Evolutionary conservation across 495 filamentous ascomycete species (phyloP), one percentile per base, ranked within the genome.

Genomic region (Tetracladium marchalianum): DNA sequence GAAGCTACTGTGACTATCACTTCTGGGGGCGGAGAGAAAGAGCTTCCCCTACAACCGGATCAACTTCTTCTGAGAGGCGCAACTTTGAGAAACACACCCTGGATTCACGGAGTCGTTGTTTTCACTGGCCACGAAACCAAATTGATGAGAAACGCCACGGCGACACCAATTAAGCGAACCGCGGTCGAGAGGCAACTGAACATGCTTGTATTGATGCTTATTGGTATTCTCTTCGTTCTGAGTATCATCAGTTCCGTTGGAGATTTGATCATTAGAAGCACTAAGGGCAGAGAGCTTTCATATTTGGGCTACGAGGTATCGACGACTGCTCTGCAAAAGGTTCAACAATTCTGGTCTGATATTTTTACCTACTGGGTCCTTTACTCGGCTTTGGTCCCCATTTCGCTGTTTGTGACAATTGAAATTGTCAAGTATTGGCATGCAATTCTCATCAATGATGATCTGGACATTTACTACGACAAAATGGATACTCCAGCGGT

Each of bases 91-190:
- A 99, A 99, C 55, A 99, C 93, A 9, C 90, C 90, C 16, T 99
- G 93, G 93, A 80, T 99, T 44, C 87, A 97, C 62, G 93, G 90
- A 27, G 78, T 92, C 44, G 93, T 97, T 49, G 90, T 97, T 12
- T 99, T 99, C 54, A 99, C 90, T 15, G 93, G 93, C 46, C 93
- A 99, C 62, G 90, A 99, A 67, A 97, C 93, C 22, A 99, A 99
- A 62, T 71, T 99, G 55, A 97, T 99, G 93, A 78, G 93, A 47
- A 99, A 99, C 62, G 93, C 93, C 22, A 97, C 90, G 8, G 93
- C 93, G 11, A 84, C 93, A 1, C 92, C 93, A 32, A 97, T 99
- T 63, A 99, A 99, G 70, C 81, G 87, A 40, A 99, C 93, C 5
- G 87, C 87, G 34, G 92, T 99, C 5, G 93, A 97, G 63, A 77